Evolutionary conservation across 164 flowering plant genomes (phyloP).

Genomic region (Macadamia integrifolia): DNA sequence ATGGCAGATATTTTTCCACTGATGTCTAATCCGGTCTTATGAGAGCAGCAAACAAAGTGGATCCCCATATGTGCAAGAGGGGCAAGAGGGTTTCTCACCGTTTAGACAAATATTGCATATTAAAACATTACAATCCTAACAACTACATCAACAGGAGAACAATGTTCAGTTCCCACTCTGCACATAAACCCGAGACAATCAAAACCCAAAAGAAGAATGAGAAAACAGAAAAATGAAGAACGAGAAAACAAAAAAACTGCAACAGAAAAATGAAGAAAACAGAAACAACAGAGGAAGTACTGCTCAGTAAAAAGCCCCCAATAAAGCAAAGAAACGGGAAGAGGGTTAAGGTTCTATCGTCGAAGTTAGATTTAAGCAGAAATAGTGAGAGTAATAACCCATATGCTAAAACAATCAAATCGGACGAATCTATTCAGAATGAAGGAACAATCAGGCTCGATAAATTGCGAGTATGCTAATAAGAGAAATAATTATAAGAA

Average conservation of each 20-base stretch:
- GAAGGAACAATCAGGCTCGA: not conserved
- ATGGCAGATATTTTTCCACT: constrained; percentile 10
- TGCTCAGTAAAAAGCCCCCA: not conserved
- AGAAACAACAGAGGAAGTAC: not conserved
- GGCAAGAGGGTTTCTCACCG: constrained; percentile 15
- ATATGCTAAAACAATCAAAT: no score
- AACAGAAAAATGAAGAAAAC: not conserved
- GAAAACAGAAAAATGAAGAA: no score
- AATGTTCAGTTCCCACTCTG: not conserved
- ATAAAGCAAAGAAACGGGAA: not conserved
- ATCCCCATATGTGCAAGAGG: constrained; percentile 32
- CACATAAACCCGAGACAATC: not conserved
- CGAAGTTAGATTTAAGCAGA: no score
- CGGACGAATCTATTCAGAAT: not conserved
- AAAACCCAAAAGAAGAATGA: not conserved
- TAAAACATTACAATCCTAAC: not conserved
- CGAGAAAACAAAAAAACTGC: no score
- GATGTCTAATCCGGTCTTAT: constrained; percentile 10
- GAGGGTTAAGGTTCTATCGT: no score
- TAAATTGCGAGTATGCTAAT: not conserved
- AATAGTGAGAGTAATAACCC: not conserved
- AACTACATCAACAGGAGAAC: not conserved
- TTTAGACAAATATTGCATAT: not conserved
- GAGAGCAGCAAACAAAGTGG: constrained; percentile 15
- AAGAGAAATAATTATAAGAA: no score